Evolutionary conservation across 306 rosid species (phyloP).

Genomic region (Cicer cuneatum): DNA sequence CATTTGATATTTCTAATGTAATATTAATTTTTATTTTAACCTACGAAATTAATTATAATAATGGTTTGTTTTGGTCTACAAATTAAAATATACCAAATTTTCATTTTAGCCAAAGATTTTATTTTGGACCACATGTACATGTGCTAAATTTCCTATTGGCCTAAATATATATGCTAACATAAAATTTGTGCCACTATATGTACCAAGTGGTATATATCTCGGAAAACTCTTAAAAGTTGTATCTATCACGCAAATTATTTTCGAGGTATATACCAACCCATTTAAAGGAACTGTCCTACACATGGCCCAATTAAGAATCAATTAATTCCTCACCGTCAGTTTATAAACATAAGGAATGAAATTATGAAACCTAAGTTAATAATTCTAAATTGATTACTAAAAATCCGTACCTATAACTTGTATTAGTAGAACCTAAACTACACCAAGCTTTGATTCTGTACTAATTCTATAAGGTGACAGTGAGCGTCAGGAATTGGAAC

Average conservation of each 20-base stretch:
- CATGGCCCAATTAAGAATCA: slow-evolving; percentile 41
- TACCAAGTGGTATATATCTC: slow-evolving; percentile 41
- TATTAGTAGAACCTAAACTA: slow-evolving; percentile 15
- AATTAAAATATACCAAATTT: too few relatives aligned
- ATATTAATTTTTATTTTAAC: too few relatives aligned
- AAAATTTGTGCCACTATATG: background rate
- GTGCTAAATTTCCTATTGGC: slow-evolving; percentile 33
- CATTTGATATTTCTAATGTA: too few relatives aligned
- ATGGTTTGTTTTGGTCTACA: too few relatives aligned
- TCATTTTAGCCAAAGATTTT: background rate
- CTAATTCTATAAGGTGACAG: slow-evolving; percentile 19
- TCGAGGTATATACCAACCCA: slow-evolving; percentile 31
- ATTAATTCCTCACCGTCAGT: slow-evolving; percentile 38
- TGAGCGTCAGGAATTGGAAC: background rate
- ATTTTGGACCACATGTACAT: slow-evolving; percentile 38
- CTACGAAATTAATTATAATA: too few relatives aligned
- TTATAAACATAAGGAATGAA: background rate
- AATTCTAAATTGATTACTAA: slow-evolving; percentile 4
- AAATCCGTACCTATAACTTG: slow-evolving; percentile 12
- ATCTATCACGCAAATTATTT: slow-evolving; percentile 38
- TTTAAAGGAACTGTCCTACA: slow-evolving; percentile 37
- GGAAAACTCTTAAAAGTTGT: background rate
- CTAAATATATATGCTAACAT: slow-evolving; percentile 26
- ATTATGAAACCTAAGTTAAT: slow-evolving; percentile 10
- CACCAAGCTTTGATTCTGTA: slow-evolving; percentile 17